Conservation (phyloP, 1,284 basidiomycete species). For the Nidula niveotomentosa region DNA sequence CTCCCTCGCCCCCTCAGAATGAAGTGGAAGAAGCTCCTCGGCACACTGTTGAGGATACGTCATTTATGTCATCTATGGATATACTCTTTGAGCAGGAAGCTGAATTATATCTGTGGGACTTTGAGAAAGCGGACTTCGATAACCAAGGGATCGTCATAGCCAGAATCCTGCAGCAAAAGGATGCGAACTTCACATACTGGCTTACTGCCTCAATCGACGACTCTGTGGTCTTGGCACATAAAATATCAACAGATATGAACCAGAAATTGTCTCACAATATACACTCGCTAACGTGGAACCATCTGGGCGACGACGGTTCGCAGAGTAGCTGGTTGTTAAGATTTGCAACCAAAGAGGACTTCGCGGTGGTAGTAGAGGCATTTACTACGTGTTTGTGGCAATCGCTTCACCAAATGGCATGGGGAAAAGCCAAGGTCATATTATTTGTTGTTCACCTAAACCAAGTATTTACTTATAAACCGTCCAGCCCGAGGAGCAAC, state of each 20-base stretch:
- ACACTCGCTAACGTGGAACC: conserved; percentile 84
- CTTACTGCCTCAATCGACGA: conserved; percentile 55
- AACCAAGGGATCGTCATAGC: conserved; percentile 75
- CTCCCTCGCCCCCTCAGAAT: conserved; percentile 14
- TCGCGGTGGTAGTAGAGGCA: conserved; percentile 61
- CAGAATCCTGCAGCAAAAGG: conserved; percentile 58
- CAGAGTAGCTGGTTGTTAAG: conserved; percentile 86
- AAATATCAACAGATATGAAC: conserved; percentile 73
- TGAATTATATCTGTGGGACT: conserved; percentile 76
- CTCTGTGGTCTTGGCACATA: conserved; percentile 58
- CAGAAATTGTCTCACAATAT: conserved; percentile 65
- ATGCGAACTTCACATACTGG: conserved; percentile 58
- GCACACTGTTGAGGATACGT: conserved; percentile 1
- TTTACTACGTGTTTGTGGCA: conserved; percentile 86
- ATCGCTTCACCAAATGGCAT: conserved; percentile 72
- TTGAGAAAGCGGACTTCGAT: conserved; percentile 67
- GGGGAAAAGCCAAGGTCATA: conserved; percentile 79
- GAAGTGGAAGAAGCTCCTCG: conserved; percentile 5
- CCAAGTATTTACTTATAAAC: conserved; percentile 3
- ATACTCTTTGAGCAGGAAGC: conserved; percentile 44
- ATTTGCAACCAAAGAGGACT: conserved; percentile 62
- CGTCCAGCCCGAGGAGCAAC: conserved; percentile 66
- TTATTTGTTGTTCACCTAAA: background rate
- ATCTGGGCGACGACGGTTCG: conserved; percentile 57
- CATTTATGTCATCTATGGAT: conserved; percentile 20